Base-by-base conservation (phyloP, 2,329 filamentous ascomycete species). In the Tolypocladium ovalisporum region DNA sequence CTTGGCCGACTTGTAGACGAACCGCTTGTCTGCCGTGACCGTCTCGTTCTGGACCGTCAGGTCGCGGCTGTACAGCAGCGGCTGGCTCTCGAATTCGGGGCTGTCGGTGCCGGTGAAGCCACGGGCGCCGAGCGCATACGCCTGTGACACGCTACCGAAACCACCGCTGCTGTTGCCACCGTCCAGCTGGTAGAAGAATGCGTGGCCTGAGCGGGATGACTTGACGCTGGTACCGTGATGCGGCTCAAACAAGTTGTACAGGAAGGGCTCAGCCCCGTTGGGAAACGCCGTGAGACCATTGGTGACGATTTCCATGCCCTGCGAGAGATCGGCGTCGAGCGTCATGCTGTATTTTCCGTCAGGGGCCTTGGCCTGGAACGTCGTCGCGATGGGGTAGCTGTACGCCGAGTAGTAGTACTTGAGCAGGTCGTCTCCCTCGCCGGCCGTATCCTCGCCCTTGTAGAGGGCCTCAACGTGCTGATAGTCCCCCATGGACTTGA, bases 241-340 rank as follows among this genome's bases (percentile, higher is more conserved):
- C 42, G 37, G 34, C 29, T 60, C 34, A 54, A 65, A 44, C 57
- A 72, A 52, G 4, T 68, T 58, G 29, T 70, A 40, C 19, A 57
- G 63, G 61, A 86, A 86, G 0, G 78, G 80, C 61, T 87, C 81
- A 3, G 87, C 70, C 1, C 83, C 83, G 0, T 78, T 82, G 0
- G 85, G 81, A 54, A 88, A 78, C 8, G 77, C 73, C 6, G 72
- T 64, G 6, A 65, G 62, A 12, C 78, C 78, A 1, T 62, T 57
- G 1, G 76, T 65, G 22, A 70, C 66, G 36, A 75, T 59, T 7
- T 68, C 57, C 44, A 77, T 64, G 1, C 74, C 74, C 60, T 81
- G 78, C 32, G 73, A 65, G 44, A 66, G 22, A n/a, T 72, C 62
- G 22, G 70, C 66, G 56, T 72, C 69, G 59, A 73, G 32, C 8